Percentiles rank a stretch among this genome's conserved stretches.
Conservation (phyloP, 2,329 filamentous ascomycete species). For the Aspergillus awamori region DNA sequence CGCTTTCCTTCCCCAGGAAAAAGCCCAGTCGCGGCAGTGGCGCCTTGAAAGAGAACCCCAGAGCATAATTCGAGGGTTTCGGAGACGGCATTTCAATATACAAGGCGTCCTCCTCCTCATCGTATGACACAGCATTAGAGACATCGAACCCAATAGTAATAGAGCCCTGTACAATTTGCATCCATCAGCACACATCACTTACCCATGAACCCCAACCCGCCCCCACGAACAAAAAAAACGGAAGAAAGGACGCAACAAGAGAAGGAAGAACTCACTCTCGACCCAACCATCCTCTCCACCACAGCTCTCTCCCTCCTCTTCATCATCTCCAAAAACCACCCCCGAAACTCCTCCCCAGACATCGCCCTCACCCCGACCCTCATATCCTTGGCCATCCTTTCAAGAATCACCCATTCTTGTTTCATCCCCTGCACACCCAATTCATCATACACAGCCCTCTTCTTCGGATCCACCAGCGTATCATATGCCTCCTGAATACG, state of each 20-base stretch:
- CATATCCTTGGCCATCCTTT: constrained; percentile 29
- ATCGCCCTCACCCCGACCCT: constrained; percentile 43
- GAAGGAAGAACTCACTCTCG: constrained; percentile 34
- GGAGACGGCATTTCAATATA: constrained; percentile 34
- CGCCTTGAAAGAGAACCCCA: constrained; percentile 40
- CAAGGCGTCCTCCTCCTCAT: constrained; percentile 32
- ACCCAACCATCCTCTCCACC: constrained; percentile 41
- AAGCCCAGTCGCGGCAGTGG: constrained; percentile 35
- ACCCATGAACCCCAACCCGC: neutral
- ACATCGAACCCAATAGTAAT: constrained; percentile 42
- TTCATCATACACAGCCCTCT: constrained; percentile 48
- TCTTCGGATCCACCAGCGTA: constrained; percentile 45
- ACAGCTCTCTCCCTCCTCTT: constrained; percentile 41
- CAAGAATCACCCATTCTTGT: constrained; percentile 37
- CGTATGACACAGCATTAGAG: constrained; percentile 34
- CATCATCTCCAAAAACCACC: constrained; percentile 46
- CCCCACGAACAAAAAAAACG: neutral
- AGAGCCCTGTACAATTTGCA: constrained; percentile 29
- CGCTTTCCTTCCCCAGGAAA: constrained; percentile 18
- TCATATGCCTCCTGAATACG: constrained; percentile 47
- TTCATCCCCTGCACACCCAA: constrained; percentile 45
- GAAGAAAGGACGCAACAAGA: neutral
- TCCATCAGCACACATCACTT: neutral
- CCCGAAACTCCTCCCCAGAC: constrained; percentile 43
- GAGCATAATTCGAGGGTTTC: constrained; percentile 29